Evolutionary conservation across 2,329 filamentous ascomycete genomes (phyloP).

Genomic region (Fusarium globosum): DNA sequence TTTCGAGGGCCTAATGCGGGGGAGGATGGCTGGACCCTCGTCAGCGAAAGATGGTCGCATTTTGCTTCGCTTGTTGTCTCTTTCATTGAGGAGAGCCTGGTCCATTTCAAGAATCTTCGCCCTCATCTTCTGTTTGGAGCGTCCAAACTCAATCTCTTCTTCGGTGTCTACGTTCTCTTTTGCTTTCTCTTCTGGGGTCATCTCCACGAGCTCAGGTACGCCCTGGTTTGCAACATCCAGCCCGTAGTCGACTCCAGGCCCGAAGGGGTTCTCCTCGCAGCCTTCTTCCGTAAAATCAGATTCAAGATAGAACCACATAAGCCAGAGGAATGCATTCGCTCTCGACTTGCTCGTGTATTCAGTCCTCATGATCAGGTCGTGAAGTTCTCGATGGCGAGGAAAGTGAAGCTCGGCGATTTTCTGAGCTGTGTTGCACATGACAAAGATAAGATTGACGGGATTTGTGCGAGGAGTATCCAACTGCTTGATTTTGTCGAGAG

Average conservation of each 20-base stretch:
- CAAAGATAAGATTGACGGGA: constrained; percentile 96
- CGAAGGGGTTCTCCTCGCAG: constrained; percentile 91
- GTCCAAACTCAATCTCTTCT: constrained; percentile 76
- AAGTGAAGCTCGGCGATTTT: constrained; percentile 96
- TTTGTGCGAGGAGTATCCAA: constrained; percentile 80
- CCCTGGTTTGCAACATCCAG: constrained; percentile 74
- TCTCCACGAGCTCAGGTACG: constrained; percentile 72
- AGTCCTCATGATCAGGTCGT: constrained; percentile 94
- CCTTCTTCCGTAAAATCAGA: constrained; percentile 92
- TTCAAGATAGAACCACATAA: constrained; percentile 99
- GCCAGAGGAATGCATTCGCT: constrained; percentile 90
- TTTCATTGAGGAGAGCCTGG: constrained; percentile 73
- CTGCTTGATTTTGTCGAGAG: constrained; percentile 83
- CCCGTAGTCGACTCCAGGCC: constrained; percentile 73
- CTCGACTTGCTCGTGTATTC: constrained; percentile 84
- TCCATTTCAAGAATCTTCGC: constrained; percentile 81
- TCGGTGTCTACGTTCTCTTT: constrained; percentile 79
- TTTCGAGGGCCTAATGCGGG: constrained; percentile 71
- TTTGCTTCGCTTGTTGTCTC: constrained; percentile 68
- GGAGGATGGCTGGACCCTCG: constrained; percentile 68
- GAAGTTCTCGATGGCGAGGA: constrained; percentile 85
- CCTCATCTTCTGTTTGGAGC: constrained; percentile 78
- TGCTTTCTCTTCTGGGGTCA: constrained; percentile 73
- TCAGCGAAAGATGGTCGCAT: constrained; percentile 56
- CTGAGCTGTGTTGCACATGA: constrained; percentile 88